Evolutionary conservation across 257 asterid genomes (phyloP).

Genomic region (Orobanche coerulescens): DNA sequence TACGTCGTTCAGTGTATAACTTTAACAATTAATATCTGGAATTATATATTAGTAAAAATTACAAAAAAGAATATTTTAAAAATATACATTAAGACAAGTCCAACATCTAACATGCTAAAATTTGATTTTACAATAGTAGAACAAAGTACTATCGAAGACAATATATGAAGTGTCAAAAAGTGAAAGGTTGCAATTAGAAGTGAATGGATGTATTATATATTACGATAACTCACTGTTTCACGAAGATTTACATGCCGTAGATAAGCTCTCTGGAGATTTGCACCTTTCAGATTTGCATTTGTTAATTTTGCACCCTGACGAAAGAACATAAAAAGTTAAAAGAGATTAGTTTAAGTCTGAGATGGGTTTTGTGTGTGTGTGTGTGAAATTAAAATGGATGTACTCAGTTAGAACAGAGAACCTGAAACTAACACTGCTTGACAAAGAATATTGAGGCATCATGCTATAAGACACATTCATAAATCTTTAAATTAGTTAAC

Average conservation of each 20-base stretch:
- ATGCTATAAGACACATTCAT: neutral
- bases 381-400: neutral
- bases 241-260: constrained; percentile 86
- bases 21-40: too few species aligned
- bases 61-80: too few species aligned
- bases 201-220: too few species aligned
- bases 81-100: too few species aligned
- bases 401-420: neutral
- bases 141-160: too few species aligned
- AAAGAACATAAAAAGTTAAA: constrained; percentile 8
- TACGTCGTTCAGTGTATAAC: too few species aligned
- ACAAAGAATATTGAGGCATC: neutral
- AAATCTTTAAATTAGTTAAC: too few species aligned
- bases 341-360: neutral
- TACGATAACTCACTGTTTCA: constrained; percentile 56
- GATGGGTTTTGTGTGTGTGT: neutral
- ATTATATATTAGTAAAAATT: too few species aligned
- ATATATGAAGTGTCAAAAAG: too few species aligned
- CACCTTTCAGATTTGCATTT: constrained; percentile 80
- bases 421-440: neutral
- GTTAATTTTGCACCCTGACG: constrained; percentile 81
- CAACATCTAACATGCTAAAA: too few species aligned
- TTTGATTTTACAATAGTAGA: too few species aligned
- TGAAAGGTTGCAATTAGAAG: too few species aligned
- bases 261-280: constrained; percentile 94